Percentiles rank a stretch among this genome's conserved stretches.
These are phyloP conservation scores for Stereocaulon alpinum DNA, from an alignment of 495 filamentous ascomycete species.

Conservation along the genomic window DNA sequence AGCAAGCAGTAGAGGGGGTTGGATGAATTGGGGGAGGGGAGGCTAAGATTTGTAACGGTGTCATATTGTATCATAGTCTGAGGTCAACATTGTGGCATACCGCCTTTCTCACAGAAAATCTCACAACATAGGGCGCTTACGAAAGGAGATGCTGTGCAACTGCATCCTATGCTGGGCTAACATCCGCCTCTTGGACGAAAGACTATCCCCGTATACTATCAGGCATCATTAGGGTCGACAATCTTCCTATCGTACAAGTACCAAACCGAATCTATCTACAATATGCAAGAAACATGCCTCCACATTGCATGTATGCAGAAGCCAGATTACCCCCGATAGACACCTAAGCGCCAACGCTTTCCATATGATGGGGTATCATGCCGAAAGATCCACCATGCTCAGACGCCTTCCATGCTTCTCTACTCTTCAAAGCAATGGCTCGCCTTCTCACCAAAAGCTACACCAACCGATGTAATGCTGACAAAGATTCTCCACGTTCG, in stretches of 20 bases:
- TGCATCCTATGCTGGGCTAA: too few species aligned
- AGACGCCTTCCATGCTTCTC: background rate
- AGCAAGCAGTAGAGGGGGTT: conserved; percentile 5
- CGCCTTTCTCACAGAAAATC: background rate
- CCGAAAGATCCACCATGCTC: background rate
- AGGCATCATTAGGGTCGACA: too few species aligned
- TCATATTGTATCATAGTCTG: background rate
- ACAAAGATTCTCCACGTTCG: conserved; percentile 92
- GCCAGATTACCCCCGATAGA: background rate
- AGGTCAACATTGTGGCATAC: background rate
- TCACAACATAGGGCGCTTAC: background rate
- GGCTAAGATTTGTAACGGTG: background rate
- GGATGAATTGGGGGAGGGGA: conserved; percentile 6
- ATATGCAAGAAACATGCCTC: background rate
- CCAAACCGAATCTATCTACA: too few species aligned
- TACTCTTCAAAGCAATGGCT: background rate
- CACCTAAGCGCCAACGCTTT: background rate
- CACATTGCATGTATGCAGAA: background rate
- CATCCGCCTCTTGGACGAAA: too few species aligned
- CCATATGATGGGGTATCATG: conserved; percentile 5
- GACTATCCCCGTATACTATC: too few species aligned
- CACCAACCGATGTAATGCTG: conserved; percentile 80
- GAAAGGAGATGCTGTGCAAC: background rate
- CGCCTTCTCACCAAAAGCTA: conserved; percentile 17
- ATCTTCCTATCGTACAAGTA: too few species aligned